Base-by-base conservation (phyloP, 495 filamentous ascomycete species). In the Aspergillus steynii region DNA sequence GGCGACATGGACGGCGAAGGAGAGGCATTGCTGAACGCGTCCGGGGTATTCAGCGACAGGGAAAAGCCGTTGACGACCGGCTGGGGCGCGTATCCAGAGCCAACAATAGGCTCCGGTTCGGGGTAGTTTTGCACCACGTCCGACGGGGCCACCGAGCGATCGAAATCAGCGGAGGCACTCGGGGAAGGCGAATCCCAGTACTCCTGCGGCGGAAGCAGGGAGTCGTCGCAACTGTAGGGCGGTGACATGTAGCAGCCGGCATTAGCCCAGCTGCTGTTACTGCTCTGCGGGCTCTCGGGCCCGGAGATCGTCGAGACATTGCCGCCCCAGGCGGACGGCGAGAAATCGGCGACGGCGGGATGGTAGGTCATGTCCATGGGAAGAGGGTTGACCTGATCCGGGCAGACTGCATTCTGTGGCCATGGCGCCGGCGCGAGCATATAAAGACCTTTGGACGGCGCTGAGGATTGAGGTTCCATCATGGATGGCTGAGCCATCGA, bases 231-330 rank as follows among this genome's bases (percentile, higher is more conserved):
- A 15, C 31, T 65, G 55, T 56, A 65, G 15, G 61, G 27, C 5
- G 66, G 61, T 1, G 72, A 70, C 29, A 65, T 61, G 34, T 69
- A 66, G 56, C 64, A 68, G 5, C 50, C 68, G 37, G 67, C 61
- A 12, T 59, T 59, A 4, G 58, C 50, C 9, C 62, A 27, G 37
- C 65, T 69, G 28, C 63, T 47, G 31, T 53, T 61, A 49, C 52
- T 53, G 29, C 56, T 68, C 47, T 46, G 61, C 0, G 67, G 63
- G 50, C 68, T 74, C 53, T 69, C 70, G 1, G 64, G 54, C 20
- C 63, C 67, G 6, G 72, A 69, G 12, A 64, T 58, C 2, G 59
- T 58, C 8, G 66, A 64, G n/a, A 68, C 50, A 7, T 59, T 63
- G 37, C 65, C 63, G 50, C 67, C 56, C 64, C 64, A 72, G 12